phyloP scores from a whole-genome alignment of 352 stramenopile genomes.

The Pythium brachiatum region DNA sequence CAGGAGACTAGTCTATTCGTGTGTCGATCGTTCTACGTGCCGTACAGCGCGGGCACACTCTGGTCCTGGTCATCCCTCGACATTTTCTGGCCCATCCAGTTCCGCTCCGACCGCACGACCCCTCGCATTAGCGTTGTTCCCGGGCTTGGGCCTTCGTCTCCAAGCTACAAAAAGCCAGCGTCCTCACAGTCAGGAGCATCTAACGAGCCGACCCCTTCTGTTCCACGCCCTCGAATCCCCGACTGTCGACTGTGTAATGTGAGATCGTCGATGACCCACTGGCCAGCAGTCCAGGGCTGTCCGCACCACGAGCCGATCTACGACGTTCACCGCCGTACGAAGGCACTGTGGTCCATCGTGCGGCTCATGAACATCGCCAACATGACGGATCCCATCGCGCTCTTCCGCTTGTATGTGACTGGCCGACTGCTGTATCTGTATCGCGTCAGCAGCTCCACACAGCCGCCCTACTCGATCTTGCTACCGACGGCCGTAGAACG shows the following conservation, averaged over 20 bases:
- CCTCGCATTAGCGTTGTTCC: too few relatives aligned
- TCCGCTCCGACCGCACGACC: neutral
- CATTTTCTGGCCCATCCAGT: slow-evolving; percentile 3
- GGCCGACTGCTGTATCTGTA: slow-evolving; percentile 26
- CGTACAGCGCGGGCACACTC: slow-evolving; percentile 22
- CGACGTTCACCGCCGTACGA: slow-evolving; percentile 20
- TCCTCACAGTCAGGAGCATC: too few relatives aligned
- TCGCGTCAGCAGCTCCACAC: slow-evolving; percentile 4
- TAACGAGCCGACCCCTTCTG: too few relatives aligned
- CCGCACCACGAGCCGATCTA: slow-evolving; percentile 15
- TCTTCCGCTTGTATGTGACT: slow-evolving; percentile 21
- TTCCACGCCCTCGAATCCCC: neutral
- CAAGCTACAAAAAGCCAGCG: too few relatives aligned
- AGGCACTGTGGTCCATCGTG: slow-evolving; percentile 26
- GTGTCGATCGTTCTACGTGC: slow-evolving; percentile 23
- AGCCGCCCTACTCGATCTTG: neutral
- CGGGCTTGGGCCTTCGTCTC: too few relatives aligned
- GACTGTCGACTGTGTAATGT: slow-evolving; percentile 13
- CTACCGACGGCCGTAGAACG: neutral
- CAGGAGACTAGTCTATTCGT: neutral
- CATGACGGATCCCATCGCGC: slow-evolving; percentile 30
- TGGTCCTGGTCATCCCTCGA: slow-evolving; percentile 16
- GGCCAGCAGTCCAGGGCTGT: slow-evolving; percentile 20
- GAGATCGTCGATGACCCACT: slow-evolving; percentile 16
- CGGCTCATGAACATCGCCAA: slow-evolving; percentile 33